Percentiles rank a stretch among this genome's conserved stretches.
Conservation (phyloP, 257 asterid species). For the Rhazya stricta region DNA sequence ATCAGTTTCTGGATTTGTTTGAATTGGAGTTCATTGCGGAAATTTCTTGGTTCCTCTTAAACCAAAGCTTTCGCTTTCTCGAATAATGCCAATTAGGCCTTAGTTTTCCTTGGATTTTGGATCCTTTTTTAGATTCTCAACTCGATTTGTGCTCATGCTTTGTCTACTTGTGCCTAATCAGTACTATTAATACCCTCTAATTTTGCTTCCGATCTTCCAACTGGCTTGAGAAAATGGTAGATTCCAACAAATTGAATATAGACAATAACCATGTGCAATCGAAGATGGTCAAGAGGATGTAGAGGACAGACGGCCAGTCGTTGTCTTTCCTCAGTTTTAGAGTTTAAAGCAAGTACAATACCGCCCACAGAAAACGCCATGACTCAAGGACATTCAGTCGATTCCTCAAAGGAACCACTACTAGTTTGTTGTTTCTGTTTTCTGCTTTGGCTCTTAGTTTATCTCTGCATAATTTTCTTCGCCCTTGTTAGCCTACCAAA, state of each 20-base stretch:
- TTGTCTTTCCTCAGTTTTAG: background rate
- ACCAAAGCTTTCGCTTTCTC: background rate
- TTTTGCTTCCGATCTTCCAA: background rate
- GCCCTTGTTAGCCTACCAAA: background rate
- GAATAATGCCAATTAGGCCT: background rate
- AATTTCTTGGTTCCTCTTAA: background rate
- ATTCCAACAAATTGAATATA: background rate
- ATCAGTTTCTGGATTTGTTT: too few species aligned
- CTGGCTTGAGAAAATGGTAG: background rate
- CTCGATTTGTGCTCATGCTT: slow-evolving; percentile 1
- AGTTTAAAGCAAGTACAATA: background rate
- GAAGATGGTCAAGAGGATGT: slow-evolving; percentile 3
- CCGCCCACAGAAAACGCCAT: slow-evolving; percentile 9
- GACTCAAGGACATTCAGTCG: slow-evolving; percentile 15
- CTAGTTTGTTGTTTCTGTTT: background rate
- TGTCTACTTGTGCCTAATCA: slow-evolving; percentile 11
- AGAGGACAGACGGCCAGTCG: slow-evolving; percentile 11
- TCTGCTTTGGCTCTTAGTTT: background rate
- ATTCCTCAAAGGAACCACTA: background rate
- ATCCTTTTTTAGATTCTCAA: background rate
- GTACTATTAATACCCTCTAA: background rate
- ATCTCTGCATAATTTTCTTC: background rate
- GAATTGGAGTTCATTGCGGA: too few species aligned
- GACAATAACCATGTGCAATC: background rate
- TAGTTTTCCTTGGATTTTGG: background rate